phyloP scores from a whole-genome alignment of 208 protist genomes.

The Entamoeba dispar region DNA sequence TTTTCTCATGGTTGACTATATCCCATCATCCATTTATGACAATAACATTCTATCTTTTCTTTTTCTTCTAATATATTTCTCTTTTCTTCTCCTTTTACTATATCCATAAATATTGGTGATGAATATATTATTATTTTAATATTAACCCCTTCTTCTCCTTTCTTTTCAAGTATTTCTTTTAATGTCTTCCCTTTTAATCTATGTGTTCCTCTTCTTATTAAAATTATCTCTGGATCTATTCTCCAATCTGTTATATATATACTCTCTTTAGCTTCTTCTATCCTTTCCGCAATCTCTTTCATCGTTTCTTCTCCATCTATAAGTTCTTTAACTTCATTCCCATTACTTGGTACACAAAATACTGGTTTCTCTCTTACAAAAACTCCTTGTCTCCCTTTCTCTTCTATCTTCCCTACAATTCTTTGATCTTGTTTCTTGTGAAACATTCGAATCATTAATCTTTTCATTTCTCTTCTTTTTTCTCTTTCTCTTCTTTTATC shows the following conservation, averaged over 20 bases:
- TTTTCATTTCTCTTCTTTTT: not conserved
- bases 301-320: not conserved
- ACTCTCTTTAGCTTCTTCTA: not conserved
- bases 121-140: not conserved
- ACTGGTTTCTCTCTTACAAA: not conserved
- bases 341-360: not conserved
- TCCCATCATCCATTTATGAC: not conserved
- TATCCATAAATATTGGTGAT: not conserved
- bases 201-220: not conserved
- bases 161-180: not conserved
- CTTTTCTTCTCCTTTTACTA: not conserved
- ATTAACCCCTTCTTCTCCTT: not conserved
- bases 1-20: constrained; percentile 24
- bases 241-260: not conserved
- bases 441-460: not conserved
- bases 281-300: not conserved
- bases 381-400: not conserved
- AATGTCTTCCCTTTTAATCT: not conserved
- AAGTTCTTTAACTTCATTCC: not conserved
- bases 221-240: not conserved
- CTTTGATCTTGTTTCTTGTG: not conserved
- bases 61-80: not conserved
- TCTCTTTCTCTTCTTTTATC: too few relatives aligned
- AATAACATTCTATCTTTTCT: not conserved
- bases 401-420: not conserved